These are phyloP conservation scores for Colletotrichum liriopes DNA, from an alignment of 2,329 filamentous ascomycete species.

Conservation along the genomic window DNA sequence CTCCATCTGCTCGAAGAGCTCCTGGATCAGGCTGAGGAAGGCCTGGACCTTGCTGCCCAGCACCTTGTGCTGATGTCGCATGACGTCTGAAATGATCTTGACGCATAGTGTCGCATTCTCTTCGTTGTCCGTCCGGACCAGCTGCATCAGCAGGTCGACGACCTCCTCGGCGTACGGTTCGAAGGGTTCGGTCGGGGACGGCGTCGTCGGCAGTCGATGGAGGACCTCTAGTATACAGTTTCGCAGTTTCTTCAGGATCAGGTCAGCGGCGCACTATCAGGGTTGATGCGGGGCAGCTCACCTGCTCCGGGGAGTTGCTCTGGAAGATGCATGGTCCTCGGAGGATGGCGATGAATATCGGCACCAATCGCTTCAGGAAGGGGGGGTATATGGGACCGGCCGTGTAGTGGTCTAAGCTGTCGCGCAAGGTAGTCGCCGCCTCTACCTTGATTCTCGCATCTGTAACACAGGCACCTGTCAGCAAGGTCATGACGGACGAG, in stretches of 20 bases:
- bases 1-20: slow-evolving; percentile 96
- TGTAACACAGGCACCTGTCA: slow-evolving; percentile 55
- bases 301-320: slow-evolving; percentile 91
- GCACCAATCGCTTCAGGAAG: slow-evolving; percentile 91
- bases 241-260: slow-evolving; percentile 79
- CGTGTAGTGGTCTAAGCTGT: slow-evolving; percentile 92
- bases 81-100: slow-evolving; percentile 97
- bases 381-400: slow-evolving; percentile 81
- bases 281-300: slow-evolving; percentile 56
- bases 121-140: slow-evolving; percentile 95
- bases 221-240: slow-evolving; percentile 96
- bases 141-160: slow-evolving; percentile 89
- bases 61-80: slow-evolving; percentile 90
- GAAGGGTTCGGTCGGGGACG: slow-evolving; percentile 82
- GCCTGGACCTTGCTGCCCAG: slow-evolving; percentile 85
- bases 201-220: slow-evolving; percentile 83
- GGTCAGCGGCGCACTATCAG: slow-evolving; percentile 43
- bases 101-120: slow-evolving; percentile 99
- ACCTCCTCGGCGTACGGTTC: slow-evolving; percentile 91
- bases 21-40: slow-evolving; percentile 92
- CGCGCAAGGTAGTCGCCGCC: slow-evolving; percentile 87
- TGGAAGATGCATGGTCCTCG: slow-evolving; percentile 91
- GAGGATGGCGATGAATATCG: slow-evolving; percentile 88
- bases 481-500: slow-evolving; percentile 1
- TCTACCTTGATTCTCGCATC: slow-evolving; percentile 87